Base-by-base conservation (phyloP, 2,329 filamentous ascomycete genomes). In the Cladophialophora immunda region DNA sequence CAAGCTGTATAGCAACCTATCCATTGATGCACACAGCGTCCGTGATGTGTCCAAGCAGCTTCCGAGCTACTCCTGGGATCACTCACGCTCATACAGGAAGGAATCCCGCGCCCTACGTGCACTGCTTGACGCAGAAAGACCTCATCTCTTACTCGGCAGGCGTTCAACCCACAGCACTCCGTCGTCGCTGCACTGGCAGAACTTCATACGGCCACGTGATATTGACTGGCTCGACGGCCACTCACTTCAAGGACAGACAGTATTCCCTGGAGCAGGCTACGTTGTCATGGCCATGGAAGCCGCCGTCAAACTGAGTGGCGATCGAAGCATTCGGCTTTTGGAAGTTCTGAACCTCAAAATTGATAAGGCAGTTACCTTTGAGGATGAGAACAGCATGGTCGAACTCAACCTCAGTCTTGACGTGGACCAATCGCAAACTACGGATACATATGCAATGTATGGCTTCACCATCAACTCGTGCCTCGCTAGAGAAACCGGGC, bases 161-260 rank as follows among this genome's bases (percentile, higher is more conserved):
- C 13, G 25, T 6, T 30, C 25, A 19, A 7, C 15, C 8, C 52
- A 30, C 30, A 30, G 27, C 15, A 55, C 27, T 11, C 27, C 25
- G 17, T 30, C 22, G 52, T 72, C 73, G 50, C 74, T 76, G 0
- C 69, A 65, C 29, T 86, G 84, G 84, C 77, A 83, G 17, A 82
- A 83, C 56, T 74, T 82, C 19, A 74, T 84, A 9, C 76, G 77
- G 0, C 61, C 81, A 0, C 74, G 79, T 9, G 77, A 81, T 3
- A 74, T 76, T 1, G 80, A 81, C 0, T 86, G 84, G 84, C 68
- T 85, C 4, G 73, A 74, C 0, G 81, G 85, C 63, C 83, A 86
- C 60, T 73, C 79, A 58, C 76, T 84, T 60, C 11, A 66, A 11
- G 72, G 72, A 1, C 73, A 77, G 55, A 71, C 73, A 7, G 68